Evolutionary conservation across 345 rosid species (phyloP), one percentile per base, ranked within the genome.

Genomic region (Euphorbia tirucalli): DNA sequence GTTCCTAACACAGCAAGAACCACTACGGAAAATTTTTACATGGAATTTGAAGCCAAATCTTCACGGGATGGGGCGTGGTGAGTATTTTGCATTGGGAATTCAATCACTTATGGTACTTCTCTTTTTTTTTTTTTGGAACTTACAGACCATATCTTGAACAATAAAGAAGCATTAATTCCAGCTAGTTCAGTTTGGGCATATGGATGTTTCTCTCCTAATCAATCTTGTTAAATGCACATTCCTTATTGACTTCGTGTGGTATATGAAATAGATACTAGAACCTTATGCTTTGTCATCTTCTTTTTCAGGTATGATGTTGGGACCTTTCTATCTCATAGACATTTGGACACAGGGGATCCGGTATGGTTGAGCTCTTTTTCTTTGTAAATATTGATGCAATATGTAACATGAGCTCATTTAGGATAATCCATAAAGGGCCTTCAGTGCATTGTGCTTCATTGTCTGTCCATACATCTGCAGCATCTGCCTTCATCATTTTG

Each of bases 61-160:
- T 80, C 93, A 3, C 85, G 99, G 76, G 99, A 96, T 79, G 98
- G 99, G 75, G 99, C 99, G 68, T 96, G 99, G 99, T 96, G 78
- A 80, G 84, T 81, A 60, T 66, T 37, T 71, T 70, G 44, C 14
- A 50, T n/a, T 24, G 18, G 52, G 52, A 13, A 46, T 46, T 46
- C 19, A 46, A 1, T 46, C 52, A 46, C 52, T 46, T 46, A 13
- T 10, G 13, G 11, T 11, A 4, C 11, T 41, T 1, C 11, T 41
- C 44, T n/a, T n/a, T n/a, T n/a, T 46, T 14, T 5, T 46, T 46
- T 13, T 44, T 44, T 44, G 15, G 49, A 13, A 44, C 49, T 44
- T 13, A 13, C 7, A 2, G 16, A 46, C 52, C 52, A 6, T 46
- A 46, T 46, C 52, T 46, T 16, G 18, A 46, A 46, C 18, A 13